These are phyloP conservation scores for Colletotrichum higginsianum DNA, from an alignment of 2,329 filamentous ascomycete genomes.

Conservation along the genomic window DNA sequence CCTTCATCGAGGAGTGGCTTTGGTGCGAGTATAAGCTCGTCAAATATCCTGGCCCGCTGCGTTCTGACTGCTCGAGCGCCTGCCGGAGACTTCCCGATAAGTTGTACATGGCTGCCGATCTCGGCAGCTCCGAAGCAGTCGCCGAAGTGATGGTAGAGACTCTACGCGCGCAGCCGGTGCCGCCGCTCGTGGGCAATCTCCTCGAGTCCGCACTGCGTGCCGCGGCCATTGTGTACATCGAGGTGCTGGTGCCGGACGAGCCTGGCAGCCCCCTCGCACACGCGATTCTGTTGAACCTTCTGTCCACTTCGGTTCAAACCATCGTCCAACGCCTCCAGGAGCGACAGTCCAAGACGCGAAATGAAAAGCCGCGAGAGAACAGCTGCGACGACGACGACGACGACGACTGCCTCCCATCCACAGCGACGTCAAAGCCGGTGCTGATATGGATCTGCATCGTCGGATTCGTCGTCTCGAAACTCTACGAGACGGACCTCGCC, in stretches of 20 bases:
- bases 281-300: constrained; percentile 48
- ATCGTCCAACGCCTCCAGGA: constrained; percentile 29
- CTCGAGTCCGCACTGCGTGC: constrained; percentile 51
- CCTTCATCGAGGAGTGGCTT: constrained; percentile 52
- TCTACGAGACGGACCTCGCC: constrained; percentile 36
- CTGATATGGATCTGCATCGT: constrained; percentile 50
- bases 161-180: constrained; percentile 2
- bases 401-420: constrained; percentile 26
- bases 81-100: constrained; percentile 22
- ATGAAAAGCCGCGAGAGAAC: not conserved
- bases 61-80: constrained; percentile 30
- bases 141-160: constrained; percentile 1
- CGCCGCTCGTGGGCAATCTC: constrained; percentile 23
- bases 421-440: constrained; percentile 42
- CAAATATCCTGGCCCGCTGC: constrained; percentile 46
- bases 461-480: constrained; percentile 47
- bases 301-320: constrained; percentile 46
- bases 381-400: constrained; percentile 11
- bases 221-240: constrained; percentile 50
- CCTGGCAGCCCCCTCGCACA: constrained; percentile 52
- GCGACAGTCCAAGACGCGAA: not conserved
- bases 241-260: constrained; percentile 52
- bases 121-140: constrained; percentile 3
- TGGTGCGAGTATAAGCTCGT: constrained; percentile 49
- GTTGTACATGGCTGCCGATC: constrained; percentile 6